Evolutionary conservation across 768 basidiomycete species (phyloP), one percentile per base, ranked within the genome.

Genomic region (Russula emetica): DNA sequence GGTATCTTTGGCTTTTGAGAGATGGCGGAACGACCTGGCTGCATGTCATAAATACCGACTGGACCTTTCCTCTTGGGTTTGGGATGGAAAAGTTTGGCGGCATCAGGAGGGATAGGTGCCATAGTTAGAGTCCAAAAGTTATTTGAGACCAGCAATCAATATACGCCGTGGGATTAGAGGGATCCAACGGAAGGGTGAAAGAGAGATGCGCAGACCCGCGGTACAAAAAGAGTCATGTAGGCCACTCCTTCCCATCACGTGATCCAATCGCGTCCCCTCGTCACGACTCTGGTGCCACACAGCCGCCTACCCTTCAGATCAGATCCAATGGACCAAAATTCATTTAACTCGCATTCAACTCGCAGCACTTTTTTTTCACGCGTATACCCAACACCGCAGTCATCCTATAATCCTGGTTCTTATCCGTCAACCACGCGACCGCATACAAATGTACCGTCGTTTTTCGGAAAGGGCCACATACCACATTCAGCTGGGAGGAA

Each of bases 51-150:
- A 38, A 60, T 56, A 10, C 58, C 55, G 44, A 57, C 59, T 22
- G 56, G 64, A 5, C 56, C 54, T 22, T 66, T 66, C 61, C 56
- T 68, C 58, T 67, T 68, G 28, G 52, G 20, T 53, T 68, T 68
- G 14, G 66, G 67, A 67, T 68, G 67, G 50, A 68, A 68, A 16
- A 68, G 66, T 42, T 63, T 68, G 10, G 61, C 53, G 50, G 67
- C 58, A 14, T 52, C 57, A 24, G 66, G 53, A 32, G 66, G 58
- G 8, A 59, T 52, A 14, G 66, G 66, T 40, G 67, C 58, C 67
- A 68, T 68, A 22, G 20, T 38, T 32, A 32, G 36, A 47, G 20
- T 5, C 3, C 30, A 28, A 26, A 55, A 13, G 44, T 55, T 24
- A 30, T n/a, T 47, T 26, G 54, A 56, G 49, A 44, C 54, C 58